A percentile compares a stretch with the other conserved stretches of the same genome.
These are phyloP conservation scores for Atkinsonella texensis DNA, from an alignment of 2,329 filamentous ascomycete genomes.

Conservation along the genomic window DNA sequence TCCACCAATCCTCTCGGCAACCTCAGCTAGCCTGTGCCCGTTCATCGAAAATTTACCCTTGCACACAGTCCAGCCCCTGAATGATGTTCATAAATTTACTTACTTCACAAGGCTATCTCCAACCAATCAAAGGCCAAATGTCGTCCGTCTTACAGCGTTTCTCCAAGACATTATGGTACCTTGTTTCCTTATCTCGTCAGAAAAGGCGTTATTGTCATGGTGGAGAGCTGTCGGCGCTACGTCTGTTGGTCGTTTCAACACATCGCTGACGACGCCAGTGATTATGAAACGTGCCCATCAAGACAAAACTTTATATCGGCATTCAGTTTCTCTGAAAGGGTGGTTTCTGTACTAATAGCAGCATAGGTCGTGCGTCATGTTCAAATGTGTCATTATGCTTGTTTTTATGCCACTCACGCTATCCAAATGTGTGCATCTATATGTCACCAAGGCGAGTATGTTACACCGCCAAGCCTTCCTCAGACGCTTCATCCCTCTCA, in stretches of 20 bases:
- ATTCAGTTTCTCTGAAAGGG: too few relatives aligned
- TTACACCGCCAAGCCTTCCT: slow-evolving; percentile 32
- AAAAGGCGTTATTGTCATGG: too few relatives aligned
- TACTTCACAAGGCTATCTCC: too few relatives aligned
- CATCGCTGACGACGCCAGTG: too few relatives aligned
- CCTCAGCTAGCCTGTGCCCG: neutral
- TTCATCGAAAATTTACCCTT: neutral
- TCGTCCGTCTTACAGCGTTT: too few relatives aligned
- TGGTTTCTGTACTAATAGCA: neutral
- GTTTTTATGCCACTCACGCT: neutral
- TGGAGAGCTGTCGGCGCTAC: too few relatives aligned
- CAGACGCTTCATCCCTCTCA: slow-evolving; percentile 41
- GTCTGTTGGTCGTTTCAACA: too few relatives aligned
- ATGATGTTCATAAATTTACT: too few relatives aligned
- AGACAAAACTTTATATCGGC: too few relatives aligned
- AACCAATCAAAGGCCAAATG: too few relatives aligned
- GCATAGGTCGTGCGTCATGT: neutral
- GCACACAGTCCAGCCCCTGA: neutral
- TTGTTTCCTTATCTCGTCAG: too few relatives aligned
- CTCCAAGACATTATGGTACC: too few relatives aligned
- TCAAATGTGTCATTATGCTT: neutral
- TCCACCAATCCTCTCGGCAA: neutral
- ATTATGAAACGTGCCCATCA: neutral
- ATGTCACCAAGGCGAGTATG: neutral
- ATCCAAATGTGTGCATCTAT: slow-evolving; percentile 1